Evolutionary conservation across 805 yeast genomes (phyloP), one percentile per base, ranked within the genome.

Genomic region (Candida corydali): DNA sequence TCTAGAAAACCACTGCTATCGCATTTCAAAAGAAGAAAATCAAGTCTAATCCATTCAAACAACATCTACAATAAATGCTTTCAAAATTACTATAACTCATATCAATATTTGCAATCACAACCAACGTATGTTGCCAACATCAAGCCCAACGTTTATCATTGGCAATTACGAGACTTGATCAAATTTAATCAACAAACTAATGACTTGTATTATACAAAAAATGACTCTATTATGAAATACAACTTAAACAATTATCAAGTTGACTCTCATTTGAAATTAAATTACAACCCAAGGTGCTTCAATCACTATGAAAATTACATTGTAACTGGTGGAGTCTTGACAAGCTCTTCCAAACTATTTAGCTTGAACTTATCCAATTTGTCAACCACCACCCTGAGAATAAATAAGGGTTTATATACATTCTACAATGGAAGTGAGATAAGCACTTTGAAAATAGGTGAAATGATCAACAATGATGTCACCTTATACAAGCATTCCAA

Each of bases 101-200:
- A 59, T 39, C 57, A 56, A 29, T 61, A 56, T 43, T 51, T 67
- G 27, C 53, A 51, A 17, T 66, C 71, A 4, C 51, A 52, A 34
- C 72, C 72, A 3, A 42, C 34, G 12, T 67, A 65, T 42, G 46
- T 65, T 12, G 45, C 64, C 16, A 51, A 49, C 28, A 49, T 63
- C 19, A 52, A 55, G 17, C 50, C 65, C 5, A 50, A 57, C 11
- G 61, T 57, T 29, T 67, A 68, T 36, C 79, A 86, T 62, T 87
- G 95, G 95, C 96, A 86, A 56, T 65, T 87, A 22, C 68, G 94
- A 25, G 91, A 87, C 51, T 68, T 87, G 50, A 64, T 87, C 5
- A 75, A 78, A 45, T 71, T 74, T 11, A 80, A 38, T 43, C 49
- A 32, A 39, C 55, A 38, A 57, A 69, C 43, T 52, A 62, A 72